Evolutionary conservation across 805 yeast species (phyloP).

Genomic region (Hanseniaspora lachancei): DNA sequence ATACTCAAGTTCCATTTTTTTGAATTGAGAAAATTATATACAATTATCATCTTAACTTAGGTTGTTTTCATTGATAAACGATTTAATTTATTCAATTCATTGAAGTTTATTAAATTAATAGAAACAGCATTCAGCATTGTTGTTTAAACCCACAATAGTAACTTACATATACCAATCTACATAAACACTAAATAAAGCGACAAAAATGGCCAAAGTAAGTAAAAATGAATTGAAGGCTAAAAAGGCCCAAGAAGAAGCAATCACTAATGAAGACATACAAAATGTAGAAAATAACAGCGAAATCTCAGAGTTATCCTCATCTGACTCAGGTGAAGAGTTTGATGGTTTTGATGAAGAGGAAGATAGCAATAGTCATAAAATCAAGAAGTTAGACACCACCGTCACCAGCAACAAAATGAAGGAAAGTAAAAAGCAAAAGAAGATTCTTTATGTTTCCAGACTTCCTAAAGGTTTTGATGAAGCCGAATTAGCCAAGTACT

Average conservation of each 20-base stretch:
- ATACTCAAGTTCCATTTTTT: background rate
- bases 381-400: slow-evolving; percentile 23
- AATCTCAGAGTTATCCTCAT: slow-evolving; percentile 9
- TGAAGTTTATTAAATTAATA: too few relatives aligned
- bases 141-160: background rate
- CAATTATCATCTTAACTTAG: background rate
- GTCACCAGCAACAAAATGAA: slow-evolving; percentile 8
- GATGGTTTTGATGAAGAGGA: slow-evolving; percentile 12
- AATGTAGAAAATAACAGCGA: slow-evolving; percentile 13
- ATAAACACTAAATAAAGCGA: background rate
- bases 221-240: slow-evolving; percentile 8
- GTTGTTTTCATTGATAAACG: slow-evolving; percentile 1
- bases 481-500: slow-evolving; percentile 58
- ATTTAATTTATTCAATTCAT: background rate
- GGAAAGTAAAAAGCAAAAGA: slow-evolving; percentile 25
- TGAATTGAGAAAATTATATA: background rate
- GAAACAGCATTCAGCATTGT: too few relatives aligned
- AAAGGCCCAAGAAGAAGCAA: slow-evolving; percentile 14
- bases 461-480: slow-evolving; percentile 90
- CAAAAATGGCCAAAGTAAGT: slow-evolving; percentile 7
- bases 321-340: slow-evolving; percentile 16
- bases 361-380: slow-evolving; percentile 17
- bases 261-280: slow-evolving; percentile 15
- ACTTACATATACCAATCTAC: background rate
- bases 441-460: slow-evolving; percentile 80